Evolutionary conservation across 2,329 filamentous ascomycete genomes (phyloP).

Genomic region (Colletotrichum sp.): DNA sequence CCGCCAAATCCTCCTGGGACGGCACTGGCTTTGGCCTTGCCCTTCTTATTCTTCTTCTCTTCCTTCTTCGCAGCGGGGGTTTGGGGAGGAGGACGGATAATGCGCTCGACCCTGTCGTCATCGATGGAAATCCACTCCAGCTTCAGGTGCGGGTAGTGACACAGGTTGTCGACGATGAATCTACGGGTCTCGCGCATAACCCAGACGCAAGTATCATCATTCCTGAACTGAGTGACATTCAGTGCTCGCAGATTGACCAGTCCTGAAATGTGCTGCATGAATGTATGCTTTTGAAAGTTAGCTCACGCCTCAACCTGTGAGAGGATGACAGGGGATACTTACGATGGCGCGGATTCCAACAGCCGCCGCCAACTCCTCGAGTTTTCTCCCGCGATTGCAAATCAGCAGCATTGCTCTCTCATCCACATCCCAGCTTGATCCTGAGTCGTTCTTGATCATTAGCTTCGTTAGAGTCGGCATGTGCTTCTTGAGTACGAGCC

Average conservation of each 20-base stretch:
- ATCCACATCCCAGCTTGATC: conserved; percentile 61
- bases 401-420: conserved; percentile 60
- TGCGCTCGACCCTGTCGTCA: conserved; percentile 52
- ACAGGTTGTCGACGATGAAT: conserved; percentile 64
- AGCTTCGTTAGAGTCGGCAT: conserved; percentile 57
- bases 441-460: conserved; percentile 64
- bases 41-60: conserved; percentile 23
- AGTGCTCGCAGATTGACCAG: conserved; percentile 57
- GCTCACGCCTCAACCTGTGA: not conserved
- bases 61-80: conserved; percentile 31
- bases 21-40: conserved; percentile 23
- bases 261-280: conserved; percentile 58
- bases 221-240: conserved; percentile 59
- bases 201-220: conserved; percentile 61
- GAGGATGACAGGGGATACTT: conserved; percentile 33
- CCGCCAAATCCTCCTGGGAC: conserved; percentile 1
- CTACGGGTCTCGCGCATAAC: conserved; percentile 61
- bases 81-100: conserved; percentile 46
- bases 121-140: conserved; percentile 65
- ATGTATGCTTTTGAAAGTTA: conserved; percentile 51
- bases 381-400: conserved; percentile 50
- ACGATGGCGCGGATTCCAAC: conserved; percentile 61
- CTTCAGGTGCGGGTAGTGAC: conserved; percentile 59
- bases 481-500: conserved; percentile 63
- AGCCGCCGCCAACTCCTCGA: conserved; percentile 62